Evolutionary conservation across 2,329 filamentous ascomycete species (phyloP), one percentile per base, ranked within the genome.

Genomic region (Exophiala phaeomuriformis): DNA sequence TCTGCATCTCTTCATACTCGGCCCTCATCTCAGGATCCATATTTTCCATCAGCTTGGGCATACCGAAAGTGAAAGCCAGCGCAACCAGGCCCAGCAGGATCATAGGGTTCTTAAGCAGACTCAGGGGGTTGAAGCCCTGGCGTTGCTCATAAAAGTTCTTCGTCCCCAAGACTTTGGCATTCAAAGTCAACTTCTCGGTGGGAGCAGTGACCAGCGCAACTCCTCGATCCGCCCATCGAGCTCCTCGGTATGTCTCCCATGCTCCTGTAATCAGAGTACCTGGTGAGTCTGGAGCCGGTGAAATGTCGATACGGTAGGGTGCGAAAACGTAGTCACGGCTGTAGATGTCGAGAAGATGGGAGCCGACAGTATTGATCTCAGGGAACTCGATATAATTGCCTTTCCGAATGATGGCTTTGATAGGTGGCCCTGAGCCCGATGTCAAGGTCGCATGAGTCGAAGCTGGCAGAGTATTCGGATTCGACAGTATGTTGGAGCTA

Each of bases 11-110:
- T 69, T 96, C 90, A 67, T 93, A 95, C 68, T 97, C 93, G 64
- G 88, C 88, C 64, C 84, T 84, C 73, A 88, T 86, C 71, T 98
- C 93, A n/a, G 89, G 89, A 68, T 97, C 93, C 90, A 98, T 95
- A 68, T 93, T 96, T 48, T 97, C 90, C 75, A 97, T 83, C 52
- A 98, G 71, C 71, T 96, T 93, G 9, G 93, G 93, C 86, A 97
- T 88, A 61, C 90, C 90, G 64, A 97, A 79, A 59, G 95, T 90
- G 61, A 96, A 75, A 3, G 75, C 84, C 75, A 96, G 82, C 57
- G 85, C 89, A 37, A 93, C 83, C 33, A 95, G 72, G 3, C 86
- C 90, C 75, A 98, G 85, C 56, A 98, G 78, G 60, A 97, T 96
- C 90, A 97, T 97, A 2, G 93, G 93, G 67, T 88, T 95, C 76